Conservation (phyloP, 2,329 filamentous ascomycete species). For the Aspergillus pseudotamarii region DNA sequence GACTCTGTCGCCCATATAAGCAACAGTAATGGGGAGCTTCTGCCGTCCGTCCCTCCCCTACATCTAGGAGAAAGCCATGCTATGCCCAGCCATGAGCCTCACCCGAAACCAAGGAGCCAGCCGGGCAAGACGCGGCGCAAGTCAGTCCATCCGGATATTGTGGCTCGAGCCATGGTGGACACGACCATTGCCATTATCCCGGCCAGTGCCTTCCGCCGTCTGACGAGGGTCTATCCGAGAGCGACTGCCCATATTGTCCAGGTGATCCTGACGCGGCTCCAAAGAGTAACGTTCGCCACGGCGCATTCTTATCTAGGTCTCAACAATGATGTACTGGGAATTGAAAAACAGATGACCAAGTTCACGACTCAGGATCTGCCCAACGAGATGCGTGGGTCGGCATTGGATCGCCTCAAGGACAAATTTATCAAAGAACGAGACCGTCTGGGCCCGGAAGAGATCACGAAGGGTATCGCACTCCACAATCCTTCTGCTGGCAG, state of each 20-base stretch:
- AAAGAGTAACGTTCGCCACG: conserved; percentile 91
- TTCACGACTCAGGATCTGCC: conserved; percentile 91
- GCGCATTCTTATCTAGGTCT: conserved; percentile 93
- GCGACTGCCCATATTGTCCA: conserved; percentile 97
- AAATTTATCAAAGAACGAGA: conserved; percentile 88
- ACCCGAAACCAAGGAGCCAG: conserved; percentile 21
- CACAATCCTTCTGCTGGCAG: conserved; percentile 75
- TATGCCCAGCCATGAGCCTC: conserved; percentile 31
- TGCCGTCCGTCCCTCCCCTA: conserved; percentile 73
- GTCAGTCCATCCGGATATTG: conserved; percentile 93
- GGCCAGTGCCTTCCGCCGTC: conserved; percentile 87
- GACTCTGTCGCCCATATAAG: conserved; percentile 21
- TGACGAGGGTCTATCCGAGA: conserved; percentile 93
- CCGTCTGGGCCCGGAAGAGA: conserved; percentile 76
- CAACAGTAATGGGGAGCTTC: conserved; percentile 33
- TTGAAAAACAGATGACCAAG: conserved; percentile 90
- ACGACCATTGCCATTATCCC: conserved; percentile 99
- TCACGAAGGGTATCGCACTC: conserved; percentile 88
- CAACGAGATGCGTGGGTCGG: conserved; percentile 82
- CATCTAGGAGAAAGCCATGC: conserved; percentile 61
- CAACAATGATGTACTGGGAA: conserved; percentile 87
- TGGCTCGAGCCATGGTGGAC: conserved; percentile 92
- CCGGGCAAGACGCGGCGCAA: conserved; percentile 49
- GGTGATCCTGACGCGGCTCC: conserved; percentile 90
- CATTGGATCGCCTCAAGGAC: conserved; percentile 82